Percentiles rank a stretch among this genome's conserved stretches.
Conservation (phyloP, 345 rosid genomes). For the Moringa oleifera region DNA sequence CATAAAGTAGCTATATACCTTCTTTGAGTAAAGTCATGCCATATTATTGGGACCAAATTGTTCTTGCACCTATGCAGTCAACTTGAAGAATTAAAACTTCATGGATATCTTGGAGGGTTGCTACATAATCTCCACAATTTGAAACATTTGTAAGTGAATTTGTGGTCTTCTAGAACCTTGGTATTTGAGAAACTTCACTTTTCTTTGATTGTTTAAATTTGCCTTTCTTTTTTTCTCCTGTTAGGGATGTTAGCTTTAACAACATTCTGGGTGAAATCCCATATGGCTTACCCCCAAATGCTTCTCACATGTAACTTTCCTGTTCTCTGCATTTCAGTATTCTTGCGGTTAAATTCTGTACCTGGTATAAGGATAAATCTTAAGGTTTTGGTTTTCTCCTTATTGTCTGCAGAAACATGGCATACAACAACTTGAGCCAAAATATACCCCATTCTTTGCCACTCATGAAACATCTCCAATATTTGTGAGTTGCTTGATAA, state of each 20-base stretch:
- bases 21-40: neutral
- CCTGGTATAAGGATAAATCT: neutral
- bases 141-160: slow-evolving; percentile 60
- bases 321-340: slow-evolving; percentile 4
- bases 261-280: slow-evolving; percentile 71
- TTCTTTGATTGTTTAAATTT: slow-evolving; percentile 3
- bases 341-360: neutral
- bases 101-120: slow-evolving; percentile 61
- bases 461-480: slow-evolving; percentile 48
- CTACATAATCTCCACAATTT: slow-evolving; percentile 60
- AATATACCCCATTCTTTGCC: slow-evolving; percentile 64
- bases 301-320: slow-evolving; percentile 63
- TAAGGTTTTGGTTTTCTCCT: slow-evolving; percentile 11
- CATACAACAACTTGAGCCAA: slow-evolving; percentile 58
- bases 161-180: slow-evolving; percentile 9
- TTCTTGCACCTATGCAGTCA: slow-evolving; percentile 34
- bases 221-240: slow-evolving; percentile 18
- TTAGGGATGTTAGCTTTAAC: slow-evolving; percentile 81
- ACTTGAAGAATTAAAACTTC: slow-evolving; percentile 53
- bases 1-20: neutral
- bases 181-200: neutral
- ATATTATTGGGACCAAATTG: neutral
- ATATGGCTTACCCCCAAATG: slow-evolving; percentile 63
- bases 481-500: slow-evolving; percentile 47
- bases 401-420: slow-evolving; percentile 63